Percentiles rank a stretch among this genome's conserved stretches.
phyloP scores from a whole-genome alignment of 139 green algal genomes.

The Chlamydomonas applanata region DNA sequence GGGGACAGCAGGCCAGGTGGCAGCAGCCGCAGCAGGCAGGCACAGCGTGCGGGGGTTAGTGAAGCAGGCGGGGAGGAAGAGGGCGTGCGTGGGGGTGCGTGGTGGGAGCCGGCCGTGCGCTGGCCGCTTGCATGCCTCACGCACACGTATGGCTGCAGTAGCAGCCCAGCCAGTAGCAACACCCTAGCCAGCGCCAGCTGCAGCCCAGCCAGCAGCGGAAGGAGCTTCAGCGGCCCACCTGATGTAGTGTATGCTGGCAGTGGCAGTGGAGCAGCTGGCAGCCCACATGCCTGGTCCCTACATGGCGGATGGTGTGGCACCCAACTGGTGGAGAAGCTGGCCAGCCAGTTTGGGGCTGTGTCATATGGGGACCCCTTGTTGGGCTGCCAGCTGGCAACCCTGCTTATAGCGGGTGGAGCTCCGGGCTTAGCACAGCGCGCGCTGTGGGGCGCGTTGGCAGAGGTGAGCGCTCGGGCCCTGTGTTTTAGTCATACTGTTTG shows the following conservation, averaged over 20 bases:
- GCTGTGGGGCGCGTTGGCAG: constrained; percentile 18
- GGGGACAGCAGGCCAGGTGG: constrained; percentile 14
- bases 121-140: constrained; percentile 47
- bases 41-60: background rate
- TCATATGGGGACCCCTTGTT: constrained; percentile 62
- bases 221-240: background rate
- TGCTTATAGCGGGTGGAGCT: constrained; percentile 32
- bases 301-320: constrained; percentile 4
- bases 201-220: too few relatives aligned
- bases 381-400: constrained; percentile 33
- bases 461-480: too few relatives aligned
- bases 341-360: constrained; percentile 36
- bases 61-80: constrained; percentile 16
- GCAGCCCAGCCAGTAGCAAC: background rate
- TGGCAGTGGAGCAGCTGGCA: too few relatives aligned
- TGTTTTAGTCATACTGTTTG: too few relatives aligned
- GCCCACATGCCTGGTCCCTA: background rate
- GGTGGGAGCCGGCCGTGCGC: constrained; percentile 40
- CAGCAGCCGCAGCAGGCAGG: constrained; percentile 8
- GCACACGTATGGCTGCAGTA: constrained; percentile 24
- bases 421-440: constrained; percentile 41
- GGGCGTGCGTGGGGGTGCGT: constrained; percentile 18
- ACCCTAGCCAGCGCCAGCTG: too few relatives aligned
- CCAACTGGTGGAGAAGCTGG: constrained; percentile 39
- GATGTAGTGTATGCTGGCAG: background rate